Percentiles rank a stretch among this genome's conserved stretches.
phyloP scores from a whole-genome alignment of 139 green algal species.

The Picochlorum sp. region DNA sequence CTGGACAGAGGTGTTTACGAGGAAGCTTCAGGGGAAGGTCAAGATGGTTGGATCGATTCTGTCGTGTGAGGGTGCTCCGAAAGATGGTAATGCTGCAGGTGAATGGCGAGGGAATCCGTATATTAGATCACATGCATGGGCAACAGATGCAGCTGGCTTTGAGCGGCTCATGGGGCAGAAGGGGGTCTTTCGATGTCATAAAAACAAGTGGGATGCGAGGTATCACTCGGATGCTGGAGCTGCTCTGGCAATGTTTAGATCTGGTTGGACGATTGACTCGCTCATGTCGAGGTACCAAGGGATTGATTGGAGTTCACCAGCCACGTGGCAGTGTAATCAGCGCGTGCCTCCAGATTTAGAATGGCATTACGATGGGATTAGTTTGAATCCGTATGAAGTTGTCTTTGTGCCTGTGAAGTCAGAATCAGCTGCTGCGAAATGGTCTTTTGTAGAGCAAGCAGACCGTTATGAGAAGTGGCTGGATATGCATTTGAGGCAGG shows the following conservation, averaged over 20 bases:
- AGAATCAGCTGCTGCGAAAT: conserved; percentile 4
- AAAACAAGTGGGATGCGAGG: conserved; percentile 15
- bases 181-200: conserved; percentile 30
- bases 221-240: conserved; percentile 28
- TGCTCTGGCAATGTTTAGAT: conserved; percentile 24
- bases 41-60: conserved; percentile 39
- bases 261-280: conserved; percentile 31
- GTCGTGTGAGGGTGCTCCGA: conserved; percentile 30
- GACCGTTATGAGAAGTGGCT: conserved; percentile 28
- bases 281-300: conserved; percentile 40
- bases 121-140: conserved; percentile 25
- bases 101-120: conserved; percentile 25
- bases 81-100: conserved; percentile 19
- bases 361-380: conserved; percentile 27
- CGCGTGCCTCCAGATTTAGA: conserved; percentile 20
- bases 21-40: conserved; percentile 13
- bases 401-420: conserved; percentile 34
- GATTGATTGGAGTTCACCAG: conserved; percentile 30
- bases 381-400: conserved; percentile 28
- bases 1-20: conserved; percentile 33
- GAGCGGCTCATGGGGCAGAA: neutral
- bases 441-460: conserved; percentile 18
- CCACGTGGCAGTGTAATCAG: conserved; percentile 30
- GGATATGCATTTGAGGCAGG: conserved; percentile 4
- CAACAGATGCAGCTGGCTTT: conserved; percentile 17